These are phyloP conservation scores for Hypomyces perniciosus DNA, from an alignment of 2,329 filamentous ascomycete genomes.

Conservation along the genomic window DNA sequence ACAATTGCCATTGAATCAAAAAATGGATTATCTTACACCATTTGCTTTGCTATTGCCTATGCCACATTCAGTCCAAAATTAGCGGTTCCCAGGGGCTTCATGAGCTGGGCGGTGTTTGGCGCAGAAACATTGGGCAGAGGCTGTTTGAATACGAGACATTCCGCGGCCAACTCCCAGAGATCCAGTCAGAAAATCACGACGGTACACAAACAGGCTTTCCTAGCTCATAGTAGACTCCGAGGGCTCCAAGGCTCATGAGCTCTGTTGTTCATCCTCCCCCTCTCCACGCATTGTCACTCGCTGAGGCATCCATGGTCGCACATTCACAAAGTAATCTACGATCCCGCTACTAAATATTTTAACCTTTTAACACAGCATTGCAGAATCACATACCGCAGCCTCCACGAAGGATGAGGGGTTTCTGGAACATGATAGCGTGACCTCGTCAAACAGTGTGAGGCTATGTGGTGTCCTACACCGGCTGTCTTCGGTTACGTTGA, in stretches of 20 bases:
- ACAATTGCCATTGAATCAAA: slow-evolving; percentile 26
- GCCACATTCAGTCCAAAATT: not conserved
- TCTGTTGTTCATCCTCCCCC: not conserved
- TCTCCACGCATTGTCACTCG: too few relatives aligned
- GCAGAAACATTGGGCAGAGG: not conserved
- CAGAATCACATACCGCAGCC: not conserved
- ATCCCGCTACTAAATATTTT: not conserved
- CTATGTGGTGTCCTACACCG: not conserved
- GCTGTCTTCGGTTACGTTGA: not conserved
- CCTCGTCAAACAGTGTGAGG: not conserved
- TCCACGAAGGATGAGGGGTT: not conserved
- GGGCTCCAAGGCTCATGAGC: not conserved
- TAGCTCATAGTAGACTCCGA: not conserved
- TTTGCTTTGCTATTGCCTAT: not conserved
- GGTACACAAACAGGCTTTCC: not conserved
- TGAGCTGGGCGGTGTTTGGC: not conserved
- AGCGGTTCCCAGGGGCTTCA: not conserved
- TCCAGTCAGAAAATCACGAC: not conserved
- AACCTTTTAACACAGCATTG: too few relatives aligned
- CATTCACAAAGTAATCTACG: not conserved
- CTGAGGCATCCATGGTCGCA: not conserved
- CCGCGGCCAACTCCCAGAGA: not conserved
- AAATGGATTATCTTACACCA: not conserved
- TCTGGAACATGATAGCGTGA: not conserved
- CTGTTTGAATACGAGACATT: slow-evolving; percentile 3